phyloP scores from a whole-genome alignment of 169 alveolate species.

The Cyclospora cayetanensis region DNA sequence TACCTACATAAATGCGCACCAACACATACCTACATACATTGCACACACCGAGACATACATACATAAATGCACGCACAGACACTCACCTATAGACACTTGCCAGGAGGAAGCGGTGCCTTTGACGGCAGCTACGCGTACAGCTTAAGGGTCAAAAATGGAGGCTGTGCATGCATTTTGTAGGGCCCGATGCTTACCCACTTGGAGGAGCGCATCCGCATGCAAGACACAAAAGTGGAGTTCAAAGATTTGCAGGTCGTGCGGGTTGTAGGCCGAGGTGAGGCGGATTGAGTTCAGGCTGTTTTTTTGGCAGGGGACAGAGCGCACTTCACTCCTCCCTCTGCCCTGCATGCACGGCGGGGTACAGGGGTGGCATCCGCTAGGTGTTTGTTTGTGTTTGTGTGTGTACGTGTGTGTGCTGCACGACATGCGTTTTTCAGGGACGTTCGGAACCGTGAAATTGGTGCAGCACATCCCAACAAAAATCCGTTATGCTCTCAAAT shows the following conservation, averaged over 20 bases:
- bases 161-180: too few species aligned
- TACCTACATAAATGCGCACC: not conserved
- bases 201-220: conserved; percentile 91
- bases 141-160: too few species aligned
- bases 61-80: not conserved
- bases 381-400: not conserved
- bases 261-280: conserved; percentile 87
- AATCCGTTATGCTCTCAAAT: conserved; percentile 90
- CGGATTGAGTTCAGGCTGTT: not conserved
- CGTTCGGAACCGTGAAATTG: conserved; percentile 92
- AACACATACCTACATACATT: not conserved
- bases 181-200: conserved; percentile 91
- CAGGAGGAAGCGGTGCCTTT: too few species aligned
- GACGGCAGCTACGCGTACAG: too few species aligned
- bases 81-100: too few species aligned
- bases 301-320: not conserved
- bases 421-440: conserved; percentile 68
- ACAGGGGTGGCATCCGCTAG: conserved; percentile 40
- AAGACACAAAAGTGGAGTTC: conserved; percentile 88
- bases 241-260: conserved; percentile 85
- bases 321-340: not conserved
- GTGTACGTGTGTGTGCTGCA: conserved; percentile 8
- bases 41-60: not conserved
- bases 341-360: not conserved
- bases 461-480: conserved; percentile 80